Percentiles rank a stretch among this genome's conserved stretches.
These are phyloP conservation scores for Dryadomyces quercus-mongolicae DNA, from an alignment of 2,329 filamentous ascomycete genomes.

Conservation along the genomic window DNA sequence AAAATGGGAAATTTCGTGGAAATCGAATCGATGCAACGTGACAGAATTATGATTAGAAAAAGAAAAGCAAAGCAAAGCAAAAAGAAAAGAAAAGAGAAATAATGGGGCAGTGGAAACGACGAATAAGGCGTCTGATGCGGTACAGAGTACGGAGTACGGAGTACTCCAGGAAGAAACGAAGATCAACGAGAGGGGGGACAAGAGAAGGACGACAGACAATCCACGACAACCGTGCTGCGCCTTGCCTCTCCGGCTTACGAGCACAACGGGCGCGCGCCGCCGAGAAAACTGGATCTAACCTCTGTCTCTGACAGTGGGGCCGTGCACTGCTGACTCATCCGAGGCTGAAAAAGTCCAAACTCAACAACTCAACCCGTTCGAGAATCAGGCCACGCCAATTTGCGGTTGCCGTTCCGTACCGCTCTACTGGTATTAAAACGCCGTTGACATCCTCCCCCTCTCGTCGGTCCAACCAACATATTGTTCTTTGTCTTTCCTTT, in stretches of 20 bases:
- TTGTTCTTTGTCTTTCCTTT: no score
- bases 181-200: no score
- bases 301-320: background rate
- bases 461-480: background rate
- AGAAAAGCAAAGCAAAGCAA: background rate
- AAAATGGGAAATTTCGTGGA: no score
- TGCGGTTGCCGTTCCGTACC: no score
- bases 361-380: background rate
- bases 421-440: background rate
- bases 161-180: no score
- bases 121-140: background rate
- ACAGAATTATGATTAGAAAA: background rate
- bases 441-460: background rate
- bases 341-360: background rate
- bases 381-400: background rate
- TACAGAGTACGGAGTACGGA: no score
- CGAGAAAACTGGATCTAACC: no score
- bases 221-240: background rate
- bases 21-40: background rate
- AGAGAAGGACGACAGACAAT: no score
- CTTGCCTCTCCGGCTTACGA: background rate
- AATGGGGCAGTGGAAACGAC: background rate
- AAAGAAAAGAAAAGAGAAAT: background rate
- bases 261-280: background rate
- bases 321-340: background rate